Evolutionary conservation across 2,329 filamentous ascomycete species (phyloP).

Genomic region (Colletotrichum theobromicola): DNA sequence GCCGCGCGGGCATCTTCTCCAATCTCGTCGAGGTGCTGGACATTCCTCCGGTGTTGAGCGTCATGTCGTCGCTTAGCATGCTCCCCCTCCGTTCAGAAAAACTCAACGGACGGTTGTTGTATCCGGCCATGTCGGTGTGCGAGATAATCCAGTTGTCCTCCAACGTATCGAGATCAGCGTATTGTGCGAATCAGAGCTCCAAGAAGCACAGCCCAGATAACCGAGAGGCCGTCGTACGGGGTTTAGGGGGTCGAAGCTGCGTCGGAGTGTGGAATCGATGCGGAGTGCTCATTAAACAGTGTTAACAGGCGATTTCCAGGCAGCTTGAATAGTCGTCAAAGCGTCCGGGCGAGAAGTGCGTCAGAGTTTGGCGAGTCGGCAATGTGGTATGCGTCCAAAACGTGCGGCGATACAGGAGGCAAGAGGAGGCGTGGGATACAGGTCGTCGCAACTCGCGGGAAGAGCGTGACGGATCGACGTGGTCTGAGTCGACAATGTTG

Average conservation of each 20-base stretch:
- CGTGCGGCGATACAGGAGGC: neutral
- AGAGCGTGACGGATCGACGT: neutral
- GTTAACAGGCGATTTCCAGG: neutral
- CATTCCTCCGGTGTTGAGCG: constrained; percentile 53
- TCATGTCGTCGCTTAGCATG: constrained; percentile 61
- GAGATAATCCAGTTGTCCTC: neutral
- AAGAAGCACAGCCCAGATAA: neutral
- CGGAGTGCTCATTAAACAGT: constrained; percentile 1
- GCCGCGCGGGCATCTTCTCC: constrained; percentile 59
- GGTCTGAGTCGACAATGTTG: neutral
- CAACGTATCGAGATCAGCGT: neutral
- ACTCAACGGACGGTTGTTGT: constrained; percentile 54
- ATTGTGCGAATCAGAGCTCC: neutral
- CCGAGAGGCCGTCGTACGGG: neutral
- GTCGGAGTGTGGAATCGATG: neutral
- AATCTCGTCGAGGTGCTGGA: constrained; percentile 47
- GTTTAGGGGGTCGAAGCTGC: neutral
- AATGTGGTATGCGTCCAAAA: neutral
- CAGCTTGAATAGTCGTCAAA: neutral
- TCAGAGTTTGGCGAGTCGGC: neutral
- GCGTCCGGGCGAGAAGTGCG: neutral
- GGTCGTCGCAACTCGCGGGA: neutral
- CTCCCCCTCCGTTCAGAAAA: constrained; percentile 68
- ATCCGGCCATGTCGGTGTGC: constrained; percentile 43
- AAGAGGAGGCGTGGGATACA: neutral